phyloP scores from a whole-genome alignment of 371 early-diverging fungal species.

The Sporodiniella umbellata region DNA sequence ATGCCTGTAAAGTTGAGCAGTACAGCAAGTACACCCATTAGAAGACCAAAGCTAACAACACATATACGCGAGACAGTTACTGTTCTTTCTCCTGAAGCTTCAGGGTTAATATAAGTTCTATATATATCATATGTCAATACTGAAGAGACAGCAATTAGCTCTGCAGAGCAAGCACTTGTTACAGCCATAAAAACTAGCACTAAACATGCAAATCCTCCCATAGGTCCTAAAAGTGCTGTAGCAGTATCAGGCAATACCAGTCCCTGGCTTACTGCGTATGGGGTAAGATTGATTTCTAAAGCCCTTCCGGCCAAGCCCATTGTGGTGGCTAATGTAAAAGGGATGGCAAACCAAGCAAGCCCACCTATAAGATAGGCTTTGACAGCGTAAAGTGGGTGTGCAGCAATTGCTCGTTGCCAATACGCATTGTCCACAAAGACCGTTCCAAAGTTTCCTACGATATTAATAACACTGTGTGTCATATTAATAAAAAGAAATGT shows the following conservation, averaged over 20 bases:
- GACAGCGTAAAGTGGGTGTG: conserved; percentile 63
- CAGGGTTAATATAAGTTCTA: conserved; percentile 62
- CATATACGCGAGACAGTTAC: conserved; percentile 56
- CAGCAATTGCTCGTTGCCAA: conserved; percentile 72
- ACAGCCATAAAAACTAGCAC: conserved; percentile 72
- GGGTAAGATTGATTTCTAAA: conserved; percentile 47
- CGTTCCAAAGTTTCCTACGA: conserved; percentile 74
- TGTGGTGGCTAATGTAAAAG: conserved; percentile 67
- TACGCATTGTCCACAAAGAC: conserved; percentile 73
- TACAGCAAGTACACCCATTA: conserved; percentile 66
- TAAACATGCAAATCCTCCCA: conserved; percentile 61
- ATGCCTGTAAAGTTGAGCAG: conserved; percentile 60
- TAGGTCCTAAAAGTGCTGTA: conserved; percentile 53
- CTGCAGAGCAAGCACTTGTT: conserved; percentile 65
- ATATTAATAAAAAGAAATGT: too few relatives aligned
- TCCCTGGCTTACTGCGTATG: conserved; percentile 57
- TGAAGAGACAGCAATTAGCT: conserved; percentile 69
- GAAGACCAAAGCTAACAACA: conserved; percentile 56
- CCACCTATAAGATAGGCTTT: conserved; percentile 69
- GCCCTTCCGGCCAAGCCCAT: conserved; percentile 68
- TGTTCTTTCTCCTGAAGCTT: conserved; percentile 56
- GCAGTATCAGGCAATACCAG: conserved; percentile 66
- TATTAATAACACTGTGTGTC: conserved; percentile 62
- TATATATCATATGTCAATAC: conserved; percentile 68
- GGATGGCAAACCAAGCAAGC: conserved; percentile 70